Evolutionary conservation across 495 filamentous ascomycete genomes (phyloP), one percentile per base, ranked within the genome.

Genomic region (Talaromyces borbonicus): DNA sequence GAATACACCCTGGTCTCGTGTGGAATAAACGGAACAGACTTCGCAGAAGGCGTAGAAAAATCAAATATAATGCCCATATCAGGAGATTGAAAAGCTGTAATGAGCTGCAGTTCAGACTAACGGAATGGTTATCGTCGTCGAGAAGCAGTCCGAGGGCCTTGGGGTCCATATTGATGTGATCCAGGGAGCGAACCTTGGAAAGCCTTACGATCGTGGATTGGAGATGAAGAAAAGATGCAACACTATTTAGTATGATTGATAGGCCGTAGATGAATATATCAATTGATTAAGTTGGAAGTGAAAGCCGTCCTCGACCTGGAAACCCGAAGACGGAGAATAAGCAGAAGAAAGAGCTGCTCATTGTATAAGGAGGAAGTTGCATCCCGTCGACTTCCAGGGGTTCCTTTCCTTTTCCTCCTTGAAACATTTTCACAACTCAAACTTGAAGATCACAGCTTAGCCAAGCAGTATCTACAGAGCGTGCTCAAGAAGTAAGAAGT

Each of bases 101-200:
- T 22, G 43, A 46, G 16, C 24, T 35, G 27, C 25, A 20, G 11
- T 46, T 24, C 20, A 46, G 43, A 35, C 22, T 8, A 19, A 36
- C 14, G 43, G 20, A 8, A 12, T 36, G 11, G 30, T 24, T 46
- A 29, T 46, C 26, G 11, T 35, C 43, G 30, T 24, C 27, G 0
- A 35, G 30, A 32, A 33, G 20, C 11, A n/a, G 20, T 36, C 29
- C 30, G n/a, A 35, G 20, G 19, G 43, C 20, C 22, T 5, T 36
- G 18, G 27, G n/a, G 33, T 33, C 20, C 43, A 46, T 46, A 29
- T n/a, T n/a, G n/a, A n/a, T n/a, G 12, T 31, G 19, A 44, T 44
- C 22, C 8, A 11, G 8, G 2, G 20, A 26, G 38, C 35, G 24
- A 41, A 41, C 12, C 24, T 25, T n/a, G n/a, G n/a, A n/a, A n/a